Conservation (phyloP, 441 rosid genomes). For the Corymbia calophylla region DNA sequence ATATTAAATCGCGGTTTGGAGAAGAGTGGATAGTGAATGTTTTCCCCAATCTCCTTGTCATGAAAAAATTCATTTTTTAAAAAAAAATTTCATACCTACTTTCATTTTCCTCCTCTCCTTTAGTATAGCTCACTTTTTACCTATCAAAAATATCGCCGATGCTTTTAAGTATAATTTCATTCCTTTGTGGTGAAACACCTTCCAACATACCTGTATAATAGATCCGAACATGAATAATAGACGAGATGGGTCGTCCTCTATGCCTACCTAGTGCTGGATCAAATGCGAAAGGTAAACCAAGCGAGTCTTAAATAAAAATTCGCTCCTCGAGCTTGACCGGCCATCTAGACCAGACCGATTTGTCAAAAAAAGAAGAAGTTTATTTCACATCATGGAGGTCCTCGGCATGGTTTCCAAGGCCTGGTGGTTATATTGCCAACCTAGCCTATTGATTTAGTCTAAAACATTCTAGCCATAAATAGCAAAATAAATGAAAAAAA, state of each 20-base stretch:
- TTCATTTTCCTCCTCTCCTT: not conserved
- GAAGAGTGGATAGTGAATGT: not conserved
- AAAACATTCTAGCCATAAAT: not conserved
- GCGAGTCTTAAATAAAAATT: not conserved
- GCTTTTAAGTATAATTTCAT: not conserved
- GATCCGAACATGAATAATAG: accelerated
- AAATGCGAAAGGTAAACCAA: accelerated
- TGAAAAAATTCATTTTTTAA: not conserved
- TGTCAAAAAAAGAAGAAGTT: too few relatives aligned
- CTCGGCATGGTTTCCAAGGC: accelerated
- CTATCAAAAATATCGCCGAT: not conserved
- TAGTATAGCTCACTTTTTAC: not conserved
- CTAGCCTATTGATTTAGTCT: accelerated
- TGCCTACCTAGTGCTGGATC: accelerated
- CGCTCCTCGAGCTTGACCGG: accelerated
- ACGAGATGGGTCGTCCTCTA: accelerated
- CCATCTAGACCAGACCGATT: accelerated
- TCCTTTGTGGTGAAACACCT: accelerated
- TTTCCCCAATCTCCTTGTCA: not conserved
- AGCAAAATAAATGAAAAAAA: not conserved
- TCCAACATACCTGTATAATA: accelerated
- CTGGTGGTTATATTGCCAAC: not conserved
- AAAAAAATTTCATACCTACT: not conserved
- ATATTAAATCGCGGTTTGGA: accelerated
- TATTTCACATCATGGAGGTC: accelerated